Evolutionary conservation across 768 basidiomycete species (phyloP).

Genomic region (Pholiota conissans): DNA sequence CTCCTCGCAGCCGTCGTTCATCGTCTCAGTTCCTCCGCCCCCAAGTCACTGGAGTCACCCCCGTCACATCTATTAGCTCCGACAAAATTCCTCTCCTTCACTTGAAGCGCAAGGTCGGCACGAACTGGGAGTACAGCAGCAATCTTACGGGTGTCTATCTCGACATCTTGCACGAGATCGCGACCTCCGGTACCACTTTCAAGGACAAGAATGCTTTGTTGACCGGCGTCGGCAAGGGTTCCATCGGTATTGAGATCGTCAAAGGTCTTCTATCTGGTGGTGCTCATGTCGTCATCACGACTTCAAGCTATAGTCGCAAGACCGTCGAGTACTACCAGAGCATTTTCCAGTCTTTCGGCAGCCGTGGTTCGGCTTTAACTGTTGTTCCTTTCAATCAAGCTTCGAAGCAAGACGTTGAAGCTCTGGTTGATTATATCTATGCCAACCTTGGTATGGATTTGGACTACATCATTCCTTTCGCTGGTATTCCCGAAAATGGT

Average conservation of each 20-base stretch:
- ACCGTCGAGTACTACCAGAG: conserved; percentile 98
- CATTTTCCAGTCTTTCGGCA: conserved; percentile 94
- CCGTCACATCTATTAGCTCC: conserved; percentile 70
- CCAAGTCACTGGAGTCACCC: conserved; percentile 71
- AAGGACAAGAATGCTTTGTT: conserved; percentile 98
- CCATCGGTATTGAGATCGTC: conserved; percentile 96
- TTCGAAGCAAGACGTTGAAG: conserved; percentile 98
- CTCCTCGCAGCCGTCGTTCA: conserved; percentile 76
- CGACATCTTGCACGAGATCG: conserved; percentile 97
- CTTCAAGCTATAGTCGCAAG: conserved; percentile 93
- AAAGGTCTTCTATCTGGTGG: conserved; percentile 97
- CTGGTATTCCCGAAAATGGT: conserved; percentile 97
- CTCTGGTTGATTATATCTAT: conserved; percentile 98
- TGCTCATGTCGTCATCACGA: conserved; percentile 95
- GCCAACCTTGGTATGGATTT: conserved; percentile 92
- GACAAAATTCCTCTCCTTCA: conserved; percentile 95
- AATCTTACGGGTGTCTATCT: conserved; percentile 95
- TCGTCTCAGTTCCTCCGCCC: conserved; percentile 98
- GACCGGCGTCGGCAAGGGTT: conserved; percentile 97
- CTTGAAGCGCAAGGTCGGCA: conserved; percentile 94
- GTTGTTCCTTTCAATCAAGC: conserved; percentile 99
- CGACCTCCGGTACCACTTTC: conserved; percentile 97
- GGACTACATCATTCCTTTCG: conserved; percentile 98
- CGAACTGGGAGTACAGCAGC: conserved; percentile 95
- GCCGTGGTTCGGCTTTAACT: conserved; percentile 93